Base-by-base conservation (phyloP, 2,329 filamentous ascomycete genomes). In the Colletotrichum cordylinicola region DNA sequence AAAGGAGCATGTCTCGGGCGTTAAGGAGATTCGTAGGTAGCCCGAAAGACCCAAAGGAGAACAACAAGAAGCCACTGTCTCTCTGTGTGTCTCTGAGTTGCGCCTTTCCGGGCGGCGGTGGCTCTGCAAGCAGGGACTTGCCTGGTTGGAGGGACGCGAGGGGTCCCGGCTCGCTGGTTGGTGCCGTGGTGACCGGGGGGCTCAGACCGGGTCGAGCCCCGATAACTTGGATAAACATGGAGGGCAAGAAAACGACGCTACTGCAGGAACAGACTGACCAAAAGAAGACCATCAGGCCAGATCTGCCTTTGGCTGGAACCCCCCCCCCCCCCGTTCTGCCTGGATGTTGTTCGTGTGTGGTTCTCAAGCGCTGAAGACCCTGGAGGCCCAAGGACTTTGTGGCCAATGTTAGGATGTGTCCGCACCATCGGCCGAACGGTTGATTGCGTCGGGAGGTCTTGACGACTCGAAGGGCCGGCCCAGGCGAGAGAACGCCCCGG, bases 261-360 rank as follows among this genome's bases (percentile, higher is more conserved):
- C 69, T 77, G 69, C 74, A 77, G 69, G 76, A 67, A 76, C 76
- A 70, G 55, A 64, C 13, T 64, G 67, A 56, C 61, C 48, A 27
- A 27, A 48, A 58, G 71, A 66, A 74, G 48, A 71, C 67, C 56
- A 73, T 60, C 73, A 48, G 37, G 65, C 48, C 70, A 74, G 71
- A 67, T 58, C 62, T 70, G 31, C 43, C 24, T 68, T 61, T 39
- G 21, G 66, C 33, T 31, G 21, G 39, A 43, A 52, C 43, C n/a
- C 27, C 35, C 62, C 37, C 16, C 4, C 43, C n/a, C 27, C 35
- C 62, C 37, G 39, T 24, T 24, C 24, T 24, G 35, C 62, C 37
- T 66, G 16, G 52, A 48, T 60, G 66, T 58, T 31, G 18, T 39
- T 64, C n/a, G 24, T 33, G 48, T 56, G 60, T 24, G 55, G 15